Conservation (phyloP, 2,329 filamentous ascomycete species). For the Bipolaris victoriae region DNA sequence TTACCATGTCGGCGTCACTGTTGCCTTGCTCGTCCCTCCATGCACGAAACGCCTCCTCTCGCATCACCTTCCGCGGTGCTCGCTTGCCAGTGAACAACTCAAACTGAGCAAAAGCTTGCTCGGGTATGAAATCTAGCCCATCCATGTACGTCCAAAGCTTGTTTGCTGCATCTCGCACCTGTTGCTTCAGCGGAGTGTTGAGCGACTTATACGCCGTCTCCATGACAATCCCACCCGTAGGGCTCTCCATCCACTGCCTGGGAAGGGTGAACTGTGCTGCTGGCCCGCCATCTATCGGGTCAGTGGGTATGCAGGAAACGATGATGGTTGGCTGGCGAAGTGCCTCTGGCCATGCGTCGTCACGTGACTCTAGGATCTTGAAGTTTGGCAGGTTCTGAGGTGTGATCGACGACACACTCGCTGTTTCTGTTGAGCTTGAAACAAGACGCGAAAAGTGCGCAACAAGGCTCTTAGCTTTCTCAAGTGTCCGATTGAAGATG, state of each 20-base stretch:
- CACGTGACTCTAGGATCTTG: conserved; percentile 63
- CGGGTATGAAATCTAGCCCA: conserved; percentile 75
- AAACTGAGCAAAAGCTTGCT: conserved; percentile 82
- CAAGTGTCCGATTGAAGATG: conserved; percentile 72
- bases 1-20: conserved; percentile 40
- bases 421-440: conserved; percentile 27
- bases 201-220: conserved; percentile 76
- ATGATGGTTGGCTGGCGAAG: conserved; percentile 74
- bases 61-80: conserved; percentile 74
- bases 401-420: conserved; percentile 20
- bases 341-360: conserved; percentile 68
- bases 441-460: conserved; percentile 69
- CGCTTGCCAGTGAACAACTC: conserved; percentile 78
- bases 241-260: conserved; percentile 70
- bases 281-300: conserved; percentile 67
- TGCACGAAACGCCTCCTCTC: conserved; percentile 62
- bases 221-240: conserved; percentile 76
- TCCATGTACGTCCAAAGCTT: conserved; percentile 77
- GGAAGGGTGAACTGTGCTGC: conserved; percentile 75
- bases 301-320: conserved; percentile 76
- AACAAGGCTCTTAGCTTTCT: conserved; percentile 71
- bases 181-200: conserved; percentile 71
- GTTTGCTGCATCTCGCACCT: conserved; percentile 66
- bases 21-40: conserved; percentile 45
- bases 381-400: conserved; percentile 53